A percentile compares a stretch with the other conserved stretches of the same genome.
Evolutionary conservation across 2,329 filamentous ascomycete species (phyloP).

Genomic region (Clathrospora elynae): DNA sequence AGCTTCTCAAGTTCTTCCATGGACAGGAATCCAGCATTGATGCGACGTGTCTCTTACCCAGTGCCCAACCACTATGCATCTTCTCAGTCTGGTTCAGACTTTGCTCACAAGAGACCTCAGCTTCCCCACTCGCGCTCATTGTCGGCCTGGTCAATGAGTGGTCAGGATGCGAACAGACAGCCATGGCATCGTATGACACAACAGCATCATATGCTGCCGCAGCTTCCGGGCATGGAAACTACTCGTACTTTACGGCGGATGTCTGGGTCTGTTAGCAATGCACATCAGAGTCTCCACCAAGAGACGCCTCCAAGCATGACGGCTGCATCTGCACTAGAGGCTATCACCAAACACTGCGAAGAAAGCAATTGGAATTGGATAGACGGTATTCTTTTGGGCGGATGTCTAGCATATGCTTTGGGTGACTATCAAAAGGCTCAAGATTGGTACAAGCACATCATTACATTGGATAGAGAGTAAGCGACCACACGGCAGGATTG

Average conservation of each 20-base stretch:
- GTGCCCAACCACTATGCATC: constrained; percentile 28
- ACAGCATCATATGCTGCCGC: constrained; percentile 30
- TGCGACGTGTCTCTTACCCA: constrained; percentile 41
- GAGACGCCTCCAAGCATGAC: constrained; percentile 43
- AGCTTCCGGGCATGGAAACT: constrained; percentile 32
- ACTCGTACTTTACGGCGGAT: constrained; percentile 40
- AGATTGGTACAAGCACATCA: constrained; percentile 73
- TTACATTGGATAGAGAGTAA: constrained; percentile 62
- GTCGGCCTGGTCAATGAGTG: constrained; percentile 35
- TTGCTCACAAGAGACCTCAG: constrained; percentile 24
- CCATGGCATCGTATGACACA: constrained; percentile 34
- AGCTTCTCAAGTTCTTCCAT: constrained; percentile 52
- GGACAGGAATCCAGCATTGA: constrained; percentile 37
- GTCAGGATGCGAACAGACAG: constrained; percentile 23
- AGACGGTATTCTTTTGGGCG: constrained; percentile 88
- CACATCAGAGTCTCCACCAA: constrained; percentile 33
- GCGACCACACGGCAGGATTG: constrained; percentile 15
- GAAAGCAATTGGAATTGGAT: constrained; percentile 67
- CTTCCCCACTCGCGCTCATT: constrained; percentile 38
- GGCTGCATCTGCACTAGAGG: constrained; percentile 45
- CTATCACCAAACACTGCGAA: constrained; percentile 45
- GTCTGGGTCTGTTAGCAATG: constrained; percentile 41
- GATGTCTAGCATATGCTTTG: constrained; percentile 88
- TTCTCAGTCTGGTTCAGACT: constrained; percentile 29
- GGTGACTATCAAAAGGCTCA: constrained; percentile 80